Evolutionary conservation across 129 eudicot species (phyloP), one percentile per base, ranked within the genome.

Genomic region (Centrapalus pauciflorus): DNA sequence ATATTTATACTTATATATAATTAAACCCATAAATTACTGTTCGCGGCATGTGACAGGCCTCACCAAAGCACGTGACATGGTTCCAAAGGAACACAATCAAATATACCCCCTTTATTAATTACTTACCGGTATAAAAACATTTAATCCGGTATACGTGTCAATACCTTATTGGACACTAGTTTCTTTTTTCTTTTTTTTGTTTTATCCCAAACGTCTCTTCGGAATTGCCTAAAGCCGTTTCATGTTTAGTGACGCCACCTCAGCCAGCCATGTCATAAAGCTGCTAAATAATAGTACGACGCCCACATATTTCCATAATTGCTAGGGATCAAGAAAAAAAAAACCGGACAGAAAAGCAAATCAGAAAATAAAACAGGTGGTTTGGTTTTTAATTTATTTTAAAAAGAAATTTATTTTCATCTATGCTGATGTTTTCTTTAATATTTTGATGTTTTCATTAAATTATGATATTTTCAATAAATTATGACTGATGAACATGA

Each of bases 261-360:
- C 63, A 33, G 64, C 61, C 32, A 37, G 49, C 71, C 77, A 73
- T 57, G 65, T 73, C 78, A 73, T 55, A 73, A 73, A 64, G 78
- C 66, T 54, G 37, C 20, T n/a, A 73, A 63, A 30, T 46, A 24
- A 19, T 20, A 30, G 19, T n/a, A 66, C 11, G 59, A 5, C 27
- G 65, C 28, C 61, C 41, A 11, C 51, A 48, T 34, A 43, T 34
- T 49, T 61, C 45, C 30, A 60, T 34, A 55, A 60, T 30, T 61
- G 26, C 48, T n/a, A n/a, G n/a, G n/a, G n/a, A n/a, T n/a, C n/a
- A n/a, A n/a, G n/a, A n/a, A n/a, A n/a, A n/a, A n/a, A n/a, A n/a
- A n/a, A n/a, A n/a, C n/a, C n/a, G n/a, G n/a, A n/a, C n/a, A n/a
- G n/a, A n/a, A n/a, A n/a, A n/a, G n/a, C n/a, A n/a, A n/a, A n/a